Percentiles rank a stretch among this genome's conserved stretches.
Conservation (phyloP, 148 eudicot genomes). For the Polygonum aviculare region DNA sequence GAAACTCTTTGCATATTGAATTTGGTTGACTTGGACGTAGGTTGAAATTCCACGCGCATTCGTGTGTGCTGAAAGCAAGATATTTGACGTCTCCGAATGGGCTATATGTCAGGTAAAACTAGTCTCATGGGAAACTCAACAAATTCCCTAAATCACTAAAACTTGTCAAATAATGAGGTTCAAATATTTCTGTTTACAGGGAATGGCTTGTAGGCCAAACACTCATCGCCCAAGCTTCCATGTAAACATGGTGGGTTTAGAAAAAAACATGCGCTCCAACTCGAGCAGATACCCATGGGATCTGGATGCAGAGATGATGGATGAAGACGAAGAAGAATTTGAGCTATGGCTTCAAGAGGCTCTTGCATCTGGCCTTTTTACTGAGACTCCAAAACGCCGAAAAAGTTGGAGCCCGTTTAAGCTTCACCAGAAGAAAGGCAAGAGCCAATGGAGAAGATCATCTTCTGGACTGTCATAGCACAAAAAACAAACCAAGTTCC, state of each 20-base stretch:
- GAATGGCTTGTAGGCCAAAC: conserved; percentile 98
- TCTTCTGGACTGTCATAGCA: conserved; percentile 46
- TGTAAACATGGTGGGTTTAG: conserved; percentile 97
- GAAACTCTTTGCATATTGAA: conserved; percentile 8
- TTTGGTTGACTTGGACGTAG: conserved; percentile 26
- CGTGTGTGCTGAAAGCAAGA: conserved; percentile 94
- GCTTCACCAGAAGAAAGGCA: conserved; percentile 54
- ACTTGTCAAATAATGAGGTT: not conserved
- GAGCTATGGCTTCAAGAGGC: conserved; percentile 95
- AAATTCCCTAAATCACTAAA: not conserved
- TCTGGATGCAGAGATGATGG: conserved; percentile 81
- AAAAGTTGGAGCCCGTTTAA: conserved; percentile 97
- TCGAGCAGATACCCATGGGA: conserved; percentile 92
- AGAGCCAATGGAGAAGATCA: conserved; percentile 67
- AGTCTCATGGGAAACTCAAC: not conserved
- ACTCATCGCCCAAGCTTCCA: conserved; percentile 95
- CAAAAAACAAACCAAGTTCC: not conserved
- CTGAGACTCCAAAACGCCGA: conserved; percentile 79
- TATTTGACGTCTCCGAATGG: conserved; percentile 96
- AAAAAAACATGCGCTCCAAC: conserved; percentile 67
- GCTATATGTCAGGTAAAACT: conserved; percentile 81
- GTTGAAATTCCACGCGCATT: conserved; percentile 97
- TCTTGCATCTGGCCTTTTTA: conserved; percentile 84
- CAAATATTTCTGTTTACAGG: conserved; percentile 24
- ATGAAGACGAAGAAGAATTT: conserved; percentile 82